phyloP scores from a whole-genome alignment of 2,329 filamentous ascomycete species.

The Colletotrichum chlorophyti region DNA sequence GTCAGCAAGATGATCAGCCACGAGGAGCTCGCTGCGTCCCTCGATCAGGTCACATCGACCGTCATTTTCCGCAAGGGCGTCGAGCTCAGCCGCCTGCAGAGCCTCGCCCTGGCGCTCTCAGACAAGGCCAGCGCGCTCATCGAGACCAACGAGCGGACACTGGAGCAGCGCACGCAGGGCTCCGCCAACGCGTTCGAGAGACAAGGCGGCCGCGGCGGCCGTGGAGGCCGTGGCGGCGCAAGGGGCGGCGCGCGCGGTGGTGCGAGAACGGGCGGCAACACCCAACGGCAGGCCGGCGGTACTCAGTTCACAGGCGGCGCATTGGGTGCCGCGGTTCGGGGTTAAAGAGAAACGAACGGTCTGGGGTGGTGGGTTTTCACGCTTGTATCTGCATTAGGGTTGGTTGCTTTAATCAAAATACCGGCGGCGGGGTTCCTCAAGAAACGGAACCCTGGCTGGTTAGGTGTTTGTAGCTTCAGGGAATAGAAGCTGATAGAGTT shows the following conservation, averaged over 20 bases:
- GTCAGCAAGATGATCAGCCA: constrained; percentile 99
- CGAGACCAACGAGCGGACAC: constrained; percentile 94
- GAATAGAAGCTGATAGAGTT: constrained; percentile 31
- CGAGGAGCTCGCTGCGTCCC: constrained; percentile 93
- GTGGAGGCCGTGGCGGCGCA: constrained; percentile 71
- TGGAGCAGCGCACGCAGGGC: constrained; percentile 96
- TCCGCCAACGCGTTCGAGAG: constrained; percentile 95
- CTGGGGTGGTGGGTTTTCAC: constrained; percentile 26
- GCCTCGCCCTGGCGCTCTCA: constrained; percentile 88
- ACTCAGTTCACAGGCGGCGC: constrained; percentile 85
- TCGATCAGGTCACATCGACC: constrained; percentile 96
- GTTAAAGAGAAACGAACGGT: constrained; percentile 45
- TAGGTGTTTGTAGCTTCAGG: constrained; percentile 31
- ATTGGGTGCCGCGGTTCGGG: constrained; percentile 71
- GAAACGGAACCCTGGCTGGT: constrained; percentile 23
- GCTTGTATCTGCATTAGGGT: constrained; percentile 32
- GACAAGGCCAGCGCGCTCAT: constrained; percentile 97
- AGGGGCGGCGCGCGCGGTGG: constrained; percentile 68
- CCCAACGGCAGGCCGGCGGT: constrained; percentile 72
- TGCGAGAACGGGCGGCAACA: constrained; percentile 61
- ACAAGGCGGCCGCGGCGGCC: constrained; percentile 79
- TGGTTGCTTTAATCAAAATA: constrained; percentile 31
- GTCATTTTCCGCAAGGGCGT: constrained; percentile 99
- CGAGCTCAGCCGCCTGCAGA: constrained; percentile 94
- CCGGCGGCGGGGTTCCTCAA: constrained; percentile 27